phyloP scores from a whole-genome alignment of 1,284 basidiomycete genomes.

The Ustilago cynodontis region DNA sequence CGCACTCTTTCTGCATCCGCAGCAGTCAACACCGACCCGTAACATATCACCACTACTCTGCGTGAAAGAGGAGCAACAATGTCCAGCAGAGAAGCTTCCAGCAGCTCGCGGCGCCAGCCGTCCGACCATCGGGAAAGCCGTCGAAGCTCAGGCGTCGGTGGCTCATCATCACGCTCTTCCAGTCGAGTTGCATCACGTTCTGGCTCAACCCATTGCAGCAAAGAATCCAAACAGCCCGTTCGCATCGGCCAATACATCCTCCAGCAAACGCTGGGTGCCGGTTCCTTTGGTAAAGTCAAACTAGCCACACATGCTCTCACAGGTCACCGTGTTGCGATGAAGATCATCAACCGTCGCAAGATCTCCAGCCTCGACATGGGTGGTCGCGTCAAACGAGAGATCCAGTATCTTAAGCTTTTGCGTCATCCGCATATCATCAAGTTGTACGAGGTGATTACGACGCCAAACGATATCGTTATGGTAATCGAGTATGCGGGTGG shows the following conservation, averaged over 20 bases:
- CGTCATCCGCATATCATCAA: conserved; percentile 70
- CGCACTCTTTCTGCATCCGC: not conserved
- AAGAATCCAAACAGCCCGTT: conserved; percentile 54
- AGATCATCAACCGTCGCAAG: conserved; percentile 94
- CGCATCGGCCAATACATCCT: conserved; percentile 68
- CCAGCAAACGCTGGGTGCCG: conserved; percentile 74
- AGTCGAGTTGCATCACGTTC: conserved; percentile 38
- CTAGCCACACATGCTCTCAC: conserved; percentile 94
- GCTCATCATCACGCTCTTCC: conserved; percentile 37
- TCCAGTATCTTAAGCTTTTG: conserved; percentile 68
- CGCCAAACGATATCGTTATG: conserved; percentile 69
- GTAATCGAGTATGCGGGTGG: conserved; percentile 69
- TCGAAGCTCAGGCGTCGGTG: conserved; percentile 6
- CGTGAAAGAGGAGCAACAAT: not conserved
- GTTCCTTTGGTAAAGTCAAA: conserved; percentile 98
- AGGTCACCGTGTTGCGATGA: conserved; percentile 95
- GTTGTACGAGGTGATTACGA: conserved; percentile 69
- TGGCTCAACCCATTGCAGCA: conserved; percentile 28
- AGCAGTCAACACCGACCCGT: not conserved
- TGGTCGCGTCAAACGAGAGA: conserved; percentile 84
- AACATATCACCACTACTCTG: not conserved
- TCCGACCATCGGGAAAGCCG: conserved; percentile 30
- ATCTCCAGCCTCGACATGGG: conserved; percentile 83
- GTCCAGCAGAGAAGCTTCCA: conserved; percentile 30
- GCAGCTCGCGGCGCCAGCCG: conserved; percentile 32